Evolutionary conservation across 2,329 filamentous ascomycete species (phyloP).

Genomic region (Elsinoe fawcettii): DNA sequence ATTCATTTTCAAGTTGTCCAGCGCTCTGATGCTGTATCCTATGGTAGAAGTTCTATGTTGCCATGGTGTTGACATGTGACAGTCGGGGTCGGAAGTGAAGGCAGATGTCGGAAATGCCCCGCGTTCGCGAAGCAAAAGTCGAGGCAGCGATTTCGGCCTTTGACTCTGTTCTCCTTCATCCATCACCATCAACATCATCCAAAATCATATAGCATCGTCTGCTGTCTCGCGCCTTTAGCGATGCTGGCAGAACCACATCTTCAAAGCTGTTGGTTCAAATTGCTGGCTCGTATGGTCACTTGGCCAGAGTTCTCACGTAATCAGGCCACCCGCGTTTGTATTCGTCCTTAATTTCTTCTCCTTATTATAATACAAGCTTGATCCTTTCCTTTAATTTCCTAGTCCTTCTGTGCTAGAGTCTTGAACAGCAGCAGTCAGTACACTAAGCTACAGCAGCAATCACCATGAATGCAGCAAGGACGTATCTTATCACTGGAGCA

Average conservation of each 20-base stretch:
- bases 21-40: too few relatives aligned
- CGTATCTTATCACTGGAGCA: constrained; percentile 31
- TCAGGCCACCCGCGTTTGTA: constrained; percentile 1
- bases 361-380: neutral
- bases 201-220: too few relatives aligned
- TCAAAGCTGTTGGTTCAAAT: too few relatives aligned
- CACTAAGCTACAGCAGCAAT: neutral
- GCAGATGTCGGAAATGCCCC: neutral
- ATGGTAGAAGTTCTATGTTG: too few relatives aligned
- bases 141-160: too few relatives aligned
- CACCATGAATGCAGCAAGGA: constrained; percentile 2
- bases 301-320: neutral
- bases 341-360: neutral
- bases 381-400: neutral
- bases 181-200: too few relatives aligned
- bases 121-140: too few relatives aligned
- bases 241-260: too few relatives aligned
- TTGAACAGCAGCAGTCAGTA: too few relatives aligned
- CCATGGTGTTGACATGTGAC: neutral
- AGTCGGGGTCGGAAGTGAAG: neutral
- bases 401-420: neutral
- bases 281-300: neutral
- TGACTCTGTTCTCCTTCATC: too few relatives aligned
- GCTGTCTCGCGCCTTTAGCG: too few relatives aligned
- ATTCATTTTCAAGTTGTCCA: too few relatives aligned